These are phyloP conservation scores for Malus domestica DNA, from an alignment of 306 rosid species.

Conservation along the genomic window DNA sequence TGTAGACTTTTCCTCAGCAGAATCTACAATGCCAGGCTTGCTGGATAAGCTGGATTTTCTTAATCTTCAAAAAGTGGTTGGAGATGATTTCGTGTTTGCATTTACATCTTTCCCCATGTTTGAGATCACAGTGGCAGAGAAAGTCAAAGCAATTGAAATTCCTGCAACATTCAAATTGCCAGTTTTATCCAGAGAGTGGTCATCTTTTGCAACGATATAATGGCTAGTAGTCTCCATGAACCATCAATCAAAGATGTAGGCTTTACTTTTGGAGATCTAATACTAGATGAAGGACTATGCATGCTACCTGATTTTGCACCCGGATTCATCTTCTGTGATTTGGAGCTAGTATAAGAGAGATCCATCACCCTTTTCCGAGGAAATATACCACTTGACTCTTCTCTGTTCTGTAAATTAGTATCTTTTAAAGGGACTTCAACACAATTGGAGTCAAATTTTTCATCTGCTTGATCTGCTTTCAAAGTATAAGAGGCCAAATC, in stretches of 20 bases:
- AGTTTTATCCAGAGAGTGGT: not conserved
- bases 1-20: constrained; percentile 22
- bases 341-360: constrained; percentile 34
- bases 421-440: constrained; percentile 29
- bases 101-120: constrained; percentile 22
- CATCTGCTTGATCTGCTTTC: constrained; percentile 21
- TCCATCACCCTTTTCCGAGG: constrained; percentile 40
- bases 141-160: constrained; percentile 15
- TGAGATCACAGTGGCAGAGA: constrained; percentile 16
- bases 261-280: constrained; percentile 21
- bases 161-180: constrained; percentile 11
- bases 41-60: constrained; percentile 22
- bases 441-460: constrained; percentile 24
- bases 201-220: constrained; percentile 22
- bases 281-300: constrained; percentile 25
- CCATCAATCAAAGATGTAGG: constrained; percentile 22
- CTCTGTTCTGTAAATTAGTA: constrained; percentile 21
- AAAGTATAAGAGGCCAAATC: constrained; percentile 23
- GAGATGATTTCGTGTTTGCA: constrained; percentile 24
- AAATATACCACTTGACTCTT: constrained; percentile 26
- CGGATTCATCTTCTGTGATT: constrained; percentile 26
- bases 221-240: constrained; percentile 19
- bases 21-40: constrained; percentile 22
- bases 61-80: constrained; percentile 17
- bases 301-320: constrained; percentile 25